These are phyloP conservation scores for Russula virescens DNA, from an alignment of 768 basidiomycete genomes.

Conservation along the genomic window DNA sequence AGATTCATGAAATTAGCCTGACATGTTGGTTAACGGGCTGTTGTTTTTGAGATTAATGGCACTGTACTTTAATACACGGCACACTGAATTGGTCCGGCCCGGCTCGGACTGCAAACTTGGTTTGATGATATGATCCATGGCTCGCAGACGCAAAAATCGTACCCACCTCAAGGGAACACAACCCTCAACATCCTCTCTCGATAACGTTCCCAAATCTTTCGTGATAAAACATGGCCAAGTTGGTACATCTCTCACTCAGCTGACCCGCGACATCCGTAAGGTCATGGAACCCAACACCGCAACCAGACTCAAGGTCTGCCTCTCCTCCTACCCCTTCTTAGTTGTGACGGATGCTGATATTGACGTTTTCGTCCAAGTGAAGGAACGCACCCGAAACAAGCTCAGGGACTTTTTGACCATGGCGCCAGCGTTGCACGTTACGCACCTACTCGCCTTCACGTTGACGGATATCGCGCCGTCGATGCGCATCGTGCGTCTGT, in stretches of 20 bases:
- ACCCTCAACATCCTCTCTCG: conserved; percentile 30
- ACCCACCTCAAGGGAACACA: conserved; percentile 67
- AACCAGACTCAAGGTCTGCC: conserved; percentile 72
- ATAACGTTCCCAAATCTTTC: conserved; percentile 76
- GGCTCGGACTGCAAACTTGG: neutral
- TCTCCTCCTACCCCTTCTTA: neutral
- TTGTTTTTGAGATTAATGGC: neutral
- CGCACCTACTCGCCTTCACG: conserved; percentile 90
- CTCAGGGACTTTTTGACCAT: conserved; percentile 92
- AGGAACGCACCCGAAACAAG: conserved; percentile 90
- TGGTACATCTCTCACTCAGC: conserved; percentile 76
- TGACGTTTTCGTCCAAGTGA: conserved; percentile 22
- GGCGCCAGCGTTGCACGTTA: conserved; percentile 84
- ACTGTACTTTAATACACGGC: conserved; percentile 6
- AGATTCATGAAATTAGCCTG: neutral
- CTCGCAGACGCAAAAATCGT: conserved; percentile 68
- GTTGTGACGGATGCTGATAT: conserved; percentile 19
- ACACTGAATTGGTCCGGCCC: neutral
- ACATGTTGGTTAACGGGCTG: neutral
- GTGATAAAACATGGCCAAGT: conserved; percentile 96
- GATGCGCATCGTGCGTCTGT: conserved; percentile 78
- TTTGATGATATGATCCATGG: conserved; percentile 53
- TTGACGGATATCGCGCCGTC: conserved; percentile 81
- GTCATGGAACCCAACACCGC: conserved; percentile 99
- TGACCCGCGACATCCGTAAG: conserved; percentile 89